Percentiles rank a stretch among this genome's conserved stretches.
Evolutionary conservation across 495 filamentous ascomycete genomes (phyloP).

Genomic region (Aspergillus bridgeri): DNA sequence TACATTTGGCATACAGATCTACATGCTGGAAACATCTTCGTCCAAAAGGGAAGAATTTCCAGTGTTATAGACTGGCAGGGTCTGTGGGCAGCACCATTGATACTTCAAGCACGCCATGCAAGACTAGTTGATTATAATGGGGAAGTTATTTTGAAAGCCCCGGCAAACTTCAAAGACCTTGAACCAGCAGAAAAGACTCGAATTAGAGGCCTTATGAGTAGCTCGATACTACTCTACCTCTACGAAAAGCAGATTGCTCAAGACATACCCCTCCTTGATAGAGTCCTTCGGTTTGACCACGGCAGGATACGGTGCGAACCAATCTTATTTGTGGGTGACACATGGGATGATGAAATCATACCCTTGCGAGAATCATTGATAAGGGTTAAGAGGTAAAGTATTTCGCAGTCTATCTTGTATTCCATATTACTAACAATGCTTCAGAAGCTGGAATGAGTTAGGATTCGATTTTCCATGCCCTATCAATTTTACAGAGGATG

Average conservation of each 20-base stretch:
- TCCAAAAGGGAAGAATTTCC: conserved; percentile 23
- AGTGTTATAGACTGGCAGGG: conserved; percentile 36
- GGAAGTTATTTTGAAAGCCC: conserved; percentile 23
- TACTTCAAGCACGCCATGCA: conserved; percentile 21
- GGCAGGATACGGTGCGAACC: conserved; percentile 18
- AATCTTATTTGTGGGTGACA: conserved; percentile 23
- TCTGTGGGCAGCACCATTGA: conserved; percentile 23
- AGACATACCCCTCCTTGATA: conserved; percentile 15
- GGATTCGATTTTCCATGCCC: conserved; percentile 24
- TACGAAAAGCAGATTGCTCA: conserved; percentile 24
- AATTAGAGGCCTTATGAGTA: conserved; percentile 18
- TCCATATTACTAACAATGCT: background rate
- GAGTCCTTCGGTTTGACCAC: conserved; percentile 10
- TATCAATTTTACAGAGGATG: conserved; percentile 24
- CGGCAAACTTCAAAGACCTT: conserved; percentile 23
- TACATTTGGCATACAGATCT: conserved; percentile 36
- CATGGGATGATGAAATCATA: conserved; percentile 27
- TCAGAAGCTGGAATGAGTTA: conserved; percentile 24
- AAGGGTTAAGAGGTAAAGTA: conserved; percentile 20
- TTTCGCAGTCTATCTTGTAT: too few species aligned
- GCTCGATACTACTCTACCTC: conserved; percentile 23
- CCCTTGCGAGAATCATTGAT: conserved; percentile 28
- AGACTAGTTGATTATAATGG: conserved; percentile 27
- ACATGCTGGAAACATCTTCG: conserved; percentile 35
- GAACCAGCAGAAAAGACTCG: conserved; percentile 15